Conservation (phyloP, 805 yeast genomes). For the Saturnispora mendoncae region DNA sequence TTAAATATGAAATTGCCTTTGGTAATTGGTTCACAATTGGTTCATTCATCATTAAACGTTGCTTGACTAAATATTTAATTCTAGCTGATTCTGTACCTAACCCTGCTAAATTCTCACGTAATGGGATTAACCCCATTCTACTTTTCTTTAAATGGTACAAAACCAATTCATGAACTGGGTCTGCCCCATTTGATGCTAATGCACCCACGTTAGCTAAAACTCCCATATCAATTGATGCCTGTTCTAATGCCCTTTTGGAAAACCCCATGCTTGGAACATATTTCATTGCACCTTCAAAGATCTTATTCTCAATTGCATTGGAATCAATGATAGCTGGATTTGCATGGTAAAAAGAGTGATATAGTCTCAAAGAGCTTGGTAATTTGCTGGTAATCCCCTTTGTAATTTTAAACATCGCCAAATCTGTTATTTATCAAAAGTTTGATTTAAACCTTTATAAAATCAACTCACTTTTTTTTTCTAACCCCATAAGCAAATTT, state of each 20-base stretch:
- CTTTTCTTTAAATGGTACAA: slow-evolving; percentile 38
- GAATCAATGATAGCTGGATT: slow-evolving; percentile 29
- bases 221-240: slow-evolving; percentile 36
- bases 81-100: slow-evolving; percentile 19
- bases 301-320: slow-evolving; percentile 31
- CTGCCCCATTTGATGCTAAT: slow-evolving; percentile 25
- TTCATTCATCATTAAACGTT: slow-evolving; percentile 43
- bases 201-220: slow-evolving; percentile 34
- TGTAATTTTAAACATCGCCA: neutral
- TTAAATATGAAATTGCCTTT: slow-evolving; percentile 50
- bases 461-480: too few species aligned
- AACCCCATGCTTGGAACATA: slow-evolving; percentile 41
- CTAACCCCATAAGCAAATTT: too few species aligned
- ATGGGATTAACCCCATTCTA: slow-evolving; percentile 31
- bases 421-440: too few species aligned
- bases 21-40: slow-evolving; percentile 38
- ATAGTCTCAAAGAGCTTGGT: slow-evolving; percentile 21
- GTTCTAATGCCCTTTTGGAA: slow-evolving; percentile 30
- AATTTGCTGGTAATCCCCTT: neutral
- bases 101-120: slow-evolving; percentile 20
- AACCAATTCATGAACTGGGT: slow-evolving; percentile 35
- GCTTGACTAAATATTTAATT: slow-evolving; percentile 28
- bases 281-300: slow-evolving; percentile 27
- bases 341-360: slow-evolving; percentile 31
- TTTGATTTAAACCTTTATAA: too few species aligned